These are phyloP conservation scores for Candolleomyces efflorescens DNA, from an alignment of 768 basidiomycete species.

Conservation along the genomic window DNA sequence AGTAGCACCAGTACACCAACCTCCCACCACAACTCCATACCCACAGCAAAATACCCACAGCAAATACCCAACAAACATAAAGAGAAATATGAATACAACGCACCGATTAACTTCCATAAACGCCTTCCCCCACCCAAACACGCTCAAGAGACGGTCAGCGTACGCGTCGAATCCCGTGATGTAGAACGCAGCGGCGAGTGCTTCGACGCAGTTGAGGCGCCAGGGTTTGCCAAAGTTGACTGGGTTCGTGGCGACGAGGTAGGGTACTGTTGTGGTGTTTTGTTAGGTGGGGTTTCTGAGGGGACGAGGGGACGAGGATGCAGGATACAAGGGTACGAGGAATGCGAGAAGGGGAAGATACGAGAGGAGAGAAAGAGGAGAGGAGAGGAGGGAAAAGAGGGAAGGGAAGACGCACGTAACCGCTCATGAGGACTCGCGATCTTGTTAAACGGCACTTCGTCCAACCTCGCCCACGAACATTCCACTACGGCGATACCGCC, in stretches of 20 bases:
- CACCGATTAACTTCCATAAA: too few species aligned
- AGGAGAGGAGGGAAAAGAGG: background rate
- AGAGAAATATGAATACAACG: too few species aligned
- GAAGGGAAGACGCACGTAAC: slow-evolving; percentile 51
- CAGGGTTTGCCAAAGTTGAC: slow-evolving; percentile 98
- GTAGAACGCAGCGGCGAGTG: slow-evolving; percentile 92
- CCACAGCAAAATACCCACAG: too few species aligned
- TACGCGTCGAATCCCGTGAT: slow-evolving; percentile 66
- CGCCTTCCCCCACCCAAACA: too few species aligned
- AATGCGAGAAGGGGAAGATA: too few species aligned
- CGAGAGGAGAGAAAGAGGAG: too few species aligned
- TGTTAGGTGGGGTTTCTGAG: background rate
- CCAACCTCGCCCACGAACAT: slow-evolving; percentile 95
- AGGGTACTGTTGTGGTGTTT: slow-evolving; percentile 63
- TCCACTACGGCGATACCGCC: slow-evolving; percentile 95
- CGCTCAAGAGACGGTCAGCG: too few species aligned
- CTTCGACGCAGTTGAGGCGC: slow-evolving; percentile 93
- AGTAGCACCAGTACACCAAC: too few species aligned
- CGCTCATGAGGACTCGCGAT: slow-evolving; percentile 74
- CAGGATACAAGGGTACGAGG: too few species aligned
- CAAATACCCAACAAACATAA: too few species aligned
- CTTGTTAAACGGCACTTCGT: slow-evolving; percentile 82
- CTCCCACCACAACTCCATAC: too few species aligned
- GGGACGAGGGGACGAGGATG: too few species aligned
- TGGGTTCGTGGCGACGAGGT: slow-evolving; percentile 92